A percentile compares a stretch with the other conserved stretches of the same genome.
These are phyloP conservation scores for Salix suchowensis DNA, from an alignment of 345 rosid species.

Conservation along the genomic window DNA sequence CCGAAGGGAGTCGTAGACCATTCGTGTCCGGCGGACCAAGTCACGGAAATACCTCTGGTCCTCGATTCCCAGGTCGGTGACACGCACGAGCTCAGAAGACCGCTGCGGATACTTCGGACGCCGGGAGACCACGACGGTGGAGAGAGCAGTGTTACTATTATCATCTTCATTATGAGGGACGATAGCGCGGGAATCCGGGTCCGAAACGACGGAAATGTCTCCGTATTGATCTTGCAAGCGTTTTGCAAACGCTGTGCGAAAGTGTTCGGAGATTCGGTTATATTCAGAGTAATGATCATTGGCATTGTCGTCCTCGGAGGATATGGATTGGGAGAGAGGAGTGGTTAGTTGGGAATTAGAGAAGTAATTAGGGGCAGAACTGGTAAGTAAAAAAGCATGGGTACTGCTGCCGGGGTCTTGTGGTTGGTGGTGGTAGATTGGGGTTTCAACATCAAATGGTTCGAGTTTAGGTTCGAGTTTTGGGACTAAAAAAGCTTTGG, in stretches of 20 bases:
- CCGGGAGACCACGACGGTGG: conserved; percentile 18
- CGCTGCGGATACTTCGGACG: conserved; percentile 32
- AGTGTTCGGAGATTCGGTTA: conserved; percentile 47
- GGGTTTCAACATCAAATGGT: conserved; percentile 35
- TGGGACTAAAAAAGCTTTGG: conserved; percentile 19
- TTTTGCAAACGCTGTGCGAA: conserved; percentile 53
- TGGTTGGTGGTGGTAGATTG: conserved; percentile 11
- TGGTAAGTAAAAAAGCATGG: conserved; percentile 4
- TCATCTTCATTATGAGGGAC: conserved; percentile 35
- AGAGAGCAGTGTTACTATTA: not conserved
- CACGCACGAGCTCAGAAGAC: conserved; percentile 75
- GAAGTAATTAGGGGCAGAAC: conserved; percentile 20
- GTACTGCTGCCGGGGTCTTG: not conserved
- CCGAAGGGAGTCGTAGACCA: conserved; percentile 60
- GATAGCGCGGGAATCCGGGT: conserved; percentile 53
- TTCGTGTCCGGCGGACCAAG: conserved; percentile 52
- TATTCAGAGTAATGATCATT: conserved; percentile 41
- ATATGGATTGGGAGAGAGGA: conserved; percentile 18
- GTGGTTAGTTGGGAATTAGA: conserved; percentile 35
- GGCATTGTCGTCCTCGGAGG: conserved; percentile 27
- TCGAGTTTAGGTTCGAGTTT: conserved; percentile 53
- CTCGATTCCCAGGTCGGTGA: conserved; percentile 50
- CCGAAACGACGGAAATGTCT: conserved; percentile 30
- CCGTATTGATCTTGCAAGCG: conserved; percentile 29
- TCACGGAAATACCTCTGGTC: conserved; percentile 60